These are phyloP conservation scores for Aleurites moluccanus DNA, from an alignment of 441 rosid genomes.

Conservation along the genomic window DNA sequence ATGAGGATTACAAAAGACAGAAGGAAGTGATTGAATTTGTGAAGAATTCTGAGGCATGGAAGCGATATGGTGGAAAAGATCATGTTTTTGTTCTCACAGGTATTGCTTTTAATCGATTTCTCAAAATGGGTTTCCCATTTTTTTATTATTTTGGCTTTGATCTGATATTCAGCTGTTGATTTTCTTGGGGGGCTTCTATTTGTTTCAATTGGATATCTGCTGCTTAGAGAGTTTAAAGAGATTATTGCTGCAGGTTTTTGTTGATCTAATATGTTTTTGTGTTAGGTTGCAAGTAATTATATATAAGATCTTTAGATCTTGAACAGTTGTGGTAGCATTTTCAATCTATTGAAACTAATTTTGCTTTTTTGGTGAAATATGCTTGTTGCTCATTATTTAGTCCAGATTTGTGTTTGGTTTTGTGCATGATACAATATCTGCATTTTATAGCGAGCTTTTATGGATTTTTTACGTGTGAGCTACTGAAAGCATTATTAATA, in stretches of 20 bases:
- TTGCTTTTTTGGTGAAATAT: no score
- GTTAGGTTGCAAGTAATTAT: background rate
- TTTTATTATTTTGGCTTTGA: background rate
- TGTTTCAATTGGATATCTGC: background rate
- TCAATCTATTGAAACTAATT: background rate
- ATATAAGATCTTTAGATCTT: background rate
- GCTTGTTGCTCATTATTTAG: background rate
- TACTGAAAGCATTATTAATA: background rate
- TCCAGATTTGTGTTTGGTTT: background rate
- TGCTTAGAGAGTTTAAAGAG: background rate
- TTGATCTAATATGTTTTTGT: background rate
- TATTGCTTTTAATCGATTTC: constrained; percentile 15
- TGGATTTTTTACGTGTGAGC: background rate
- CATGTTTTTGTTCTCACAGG: constrained; percentile 91
- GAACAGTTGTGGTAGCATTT: background rate
- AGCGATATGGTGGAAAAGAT: constrained; percentile 72
- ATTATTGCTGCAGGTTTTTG: background rate
- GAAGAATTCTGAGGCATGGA: constrained; percentile 68
- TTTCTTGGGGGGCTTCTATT: background rate
- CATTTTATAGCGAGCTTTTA: background rate
- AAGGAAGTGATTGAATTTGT: constrained; percentile 58
- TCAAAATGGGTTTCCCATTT: background rate
- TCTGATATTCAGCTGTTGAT: background rate
- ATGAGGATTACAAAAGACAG: constrained; percentile 75
- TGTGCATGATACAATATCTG: background rate